Evolutionary conservation across 352 stramenopile species (phyloP), one percentile per base, ranked within the genome.

Genomic region (Pythium biforme): DNA sequence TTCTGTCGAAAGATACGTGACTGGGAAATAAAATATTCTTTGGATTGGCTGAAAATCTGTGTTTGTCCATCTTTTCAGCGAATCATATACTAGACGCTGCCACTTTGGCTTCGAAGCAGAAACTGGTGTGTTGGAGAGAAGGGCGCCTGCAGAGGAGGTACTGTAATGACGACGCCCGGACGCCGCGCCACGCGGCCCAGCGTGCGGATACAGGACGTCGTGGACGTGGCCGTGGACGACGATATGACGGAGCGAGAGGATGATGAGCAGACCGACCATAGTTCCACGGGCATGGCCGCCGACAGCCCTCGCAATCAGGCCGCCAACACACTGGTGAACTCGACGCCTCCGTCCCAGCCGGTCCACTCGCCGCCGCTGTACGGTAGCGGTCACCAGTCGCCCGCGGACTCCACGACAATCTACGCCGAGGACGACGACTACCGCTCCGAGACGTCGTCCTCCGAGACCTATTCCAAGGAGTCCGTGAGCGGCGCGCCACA

Each of bases 351-450:
- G 2, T 17, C 37, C 9, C 14, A 4, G 37, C 37, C 19, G 37
- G 37, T 43, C 37, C 55, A 61, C 54, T 72, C 59, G 34, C 66
- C 66, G n/a, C 59, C 41, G 20, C 34, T 64, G n/a, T 48, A 59
- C 45, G 59, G 55, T 23, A 48, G 52, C 6, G 26, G 48, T 11
- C 61, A 64, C 20, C 61, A 74, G 55, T 90, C 80, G n/a, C 78
- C 80, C 9, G 49, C 75, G 4, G 81, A 91, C 52, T 82, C 79
- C 11, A 66, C 71, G 11, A 70, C 76, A 1, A 68, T 78, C 23
- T 89, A 78, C 17, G 81, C 77, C 27, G 84, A 93, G 27, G 82
- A 93, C 54, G 84, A 93, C 37, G 84, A 93, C 61, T 89, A 87
- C 20, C 74, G 84, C 7, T 93, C 83, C 0, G 83, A 93, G 69